These are phyloP conservation scores for Solanum aculeatissimum DNA, from an alignment of 305 asterid species.

Conservation along the genomic window DNA sequence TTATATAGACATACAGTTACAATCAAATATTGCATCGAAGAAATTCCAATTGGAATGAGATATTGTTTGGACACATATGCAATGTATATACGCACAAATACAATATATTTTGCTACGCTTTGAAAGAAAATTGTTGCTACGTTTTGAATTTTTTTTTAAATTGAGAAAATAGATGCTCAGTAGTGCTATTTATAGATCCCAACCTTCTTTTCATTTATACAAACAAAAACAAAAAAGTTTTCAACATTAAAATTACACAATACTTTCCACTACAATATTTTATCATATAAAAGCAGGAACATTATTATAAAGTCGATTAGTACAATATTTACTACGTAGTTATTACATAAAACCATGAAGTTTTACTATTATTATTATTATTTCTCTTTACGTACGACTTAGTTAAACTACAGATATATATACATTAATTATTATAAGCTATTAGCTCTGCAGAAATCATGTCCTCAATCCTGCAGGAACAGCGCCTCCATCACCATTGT, in stretches of 20 bases:
- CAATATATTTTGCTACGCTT: too few species aligned
- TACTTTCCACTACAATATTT: background rate
- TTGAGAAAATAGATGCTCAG: background rate
- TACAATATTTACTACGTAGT: background rate
- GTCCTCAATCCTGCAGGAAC: background rate
- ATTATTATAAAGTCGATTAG: background rate
- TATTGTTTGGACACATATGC: too few species aligned
- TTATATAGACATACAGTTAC: too few species aligned
- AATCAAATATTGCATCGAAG: too few species aligned
- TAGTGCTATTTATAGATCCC: background rate
- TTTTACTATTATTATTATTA: background rate
- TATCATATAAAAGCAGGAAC: background rate
- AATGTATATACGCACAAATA: background rate
- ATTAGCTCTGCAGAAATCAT: background rate
- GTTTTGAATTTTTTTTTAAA: background rate
- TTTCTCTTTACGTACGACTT: background rate
- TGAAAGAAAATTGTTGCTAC: too few species aligned
- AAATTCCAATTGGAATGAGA: too few species aligned
- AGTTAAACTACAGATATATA: background rate
- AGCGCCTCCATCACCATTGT: background rate
- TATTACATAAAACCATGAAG: background rate
- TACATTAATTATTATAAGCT: background rate
- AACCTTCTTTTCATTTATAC: background rate
- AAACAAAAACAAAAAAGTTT: background rate
- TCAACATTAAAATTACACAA: background rate